phyloP scores from a whole-genome alignment of 768 basidiomycete genomes.

The Lentinula sp. region DNA sequence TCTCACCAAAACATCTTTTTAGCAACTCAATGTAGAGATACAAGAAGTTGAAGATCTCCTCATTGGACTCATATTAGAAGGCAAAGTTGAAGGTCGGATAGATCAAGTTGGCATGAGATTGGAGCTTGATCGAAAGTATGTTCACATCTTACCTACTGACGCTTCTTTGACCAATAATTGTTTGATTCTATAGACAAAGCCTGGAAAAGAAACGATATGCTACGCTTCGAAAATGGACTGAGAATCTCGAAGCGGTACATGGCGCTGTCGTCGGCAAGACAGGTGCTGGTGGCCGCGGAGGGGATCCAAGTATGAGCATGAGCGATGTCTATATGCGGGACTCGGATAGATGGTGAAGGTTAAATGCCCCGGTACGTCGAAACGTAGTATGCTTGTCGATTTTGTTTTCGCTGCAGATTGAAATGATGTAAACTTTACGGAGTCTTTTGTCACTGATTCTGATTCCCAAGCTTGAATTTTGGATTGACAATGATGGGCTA shows the following conservation, averaged over 20 bases:
- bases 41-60: conserved; percentile 92
- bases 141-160: conserved; percentile 7
- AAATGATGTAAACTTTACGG: no score
- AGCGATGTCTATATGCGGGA: conserved; percentile 2
- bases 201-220: conserved; percentile 83
- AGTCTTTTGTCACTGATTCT: no score
- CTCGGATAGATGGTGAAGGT: not conserved
- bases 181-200: conserved; percentile 52
- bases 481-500: no score
- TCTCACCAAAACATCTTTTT: conserved; percentile 2
- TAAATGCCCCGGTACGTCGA: no score
- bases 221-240: conserved; percentile 78
- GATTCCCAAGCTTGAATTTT: no score
- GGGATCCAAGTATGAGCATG: conserved; percentile 21
- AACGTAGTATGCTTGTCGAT: no score
- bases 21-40: conserved; percentile 95
- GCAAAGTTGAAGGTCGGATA: conserved; percentile 94
- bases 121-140: conserved; percentile 83
- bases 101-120: conserved; percentile 94
- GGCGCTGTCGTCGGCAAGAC: conserved; percentile 72
- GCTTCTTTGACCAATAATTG: not conserved
- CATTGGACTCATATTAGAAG: conserved; percentile 90
- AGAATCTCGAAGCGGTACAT: conserved; percentile 74
- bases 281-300: conserved; percentile 30
- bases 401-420: no score